Percentiles rank a stretch among this genome's conserved stretches.
Evolutionary conservation across 129 eudicot genomes (phyloP).

Genomic region (Arctium lappa): DNA sequence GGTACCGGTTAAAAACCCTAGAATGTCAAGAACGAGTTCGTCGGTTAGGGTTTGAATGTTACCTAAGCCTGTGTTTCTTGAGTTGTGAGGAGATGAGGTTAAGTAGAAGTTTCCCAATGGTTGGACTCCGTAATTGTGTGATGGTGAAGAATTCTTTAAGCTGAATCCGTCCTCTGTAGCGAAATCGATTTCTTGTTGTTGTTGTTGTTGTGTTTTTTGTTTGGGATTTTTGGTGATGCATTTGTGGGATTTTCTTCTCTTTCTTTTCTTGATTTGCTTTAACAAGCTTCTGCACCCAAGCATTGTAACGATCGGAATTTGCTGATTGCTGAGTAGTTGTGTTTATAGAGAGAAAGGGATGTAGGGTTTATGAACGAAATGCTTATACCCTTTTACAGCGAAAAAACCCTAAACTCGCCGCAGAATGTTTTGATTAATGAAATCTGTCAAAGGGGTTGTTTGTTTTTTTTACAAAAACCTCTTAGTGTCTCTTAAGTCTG

Average conservation of each 20-base stretch:
- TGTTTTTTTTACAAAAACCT: too few species aligned
- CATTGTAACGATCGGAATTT: slow-evolving; percentile 10
- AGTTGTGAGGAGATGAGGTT: slow-evolving; percentile 52
- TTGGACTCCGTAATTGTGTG: slow-evolving; percentile 67
- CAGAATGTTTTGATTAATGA: too few species aligned
- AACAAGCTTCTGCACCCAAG: slow-evolving; percentile 16
- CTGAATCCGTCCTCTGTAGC: slow-evolving; percentile 57
- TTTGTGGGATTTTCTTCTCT: slow-evolving; percentile 18
- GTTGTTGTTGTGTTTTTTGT: slow-evolving; percentile 1
- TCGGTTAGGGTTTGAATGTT: slow-evolving; percentile 73
- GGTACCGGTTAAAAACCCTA: slow-evolving; percentile 65
- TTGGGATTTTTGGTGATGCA: background rate
- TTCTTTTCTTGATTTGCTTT: slow-evolving; percentile 15
- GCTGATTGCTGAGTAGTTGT: background rate
- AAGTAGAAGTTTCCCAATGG: slow-evolving; percentile 86
- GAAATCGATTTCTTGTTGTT: slow-evolving; percentile 20
- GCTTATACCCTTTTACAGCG: too few species aligned
- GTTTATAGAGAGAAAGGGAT: background rate
- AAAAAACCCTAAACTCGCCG: background rate
- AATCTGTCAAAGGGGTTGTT: too few species aligned
- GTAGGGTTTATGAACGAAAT: slow-evolving; percentile 20
- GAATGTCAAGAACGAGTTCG: slow-evolving; percentile 88
- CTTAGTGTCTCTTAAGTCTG: too few species aligned
- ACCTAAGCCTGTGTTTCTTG: slow-evolving; percentile 91
- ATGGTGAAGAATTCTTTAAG: slow-evolving; percentile 59